Base-by-base conservation (phyloP, 768 basidiomycete genomes). In the Trametes villosa region DNA sequence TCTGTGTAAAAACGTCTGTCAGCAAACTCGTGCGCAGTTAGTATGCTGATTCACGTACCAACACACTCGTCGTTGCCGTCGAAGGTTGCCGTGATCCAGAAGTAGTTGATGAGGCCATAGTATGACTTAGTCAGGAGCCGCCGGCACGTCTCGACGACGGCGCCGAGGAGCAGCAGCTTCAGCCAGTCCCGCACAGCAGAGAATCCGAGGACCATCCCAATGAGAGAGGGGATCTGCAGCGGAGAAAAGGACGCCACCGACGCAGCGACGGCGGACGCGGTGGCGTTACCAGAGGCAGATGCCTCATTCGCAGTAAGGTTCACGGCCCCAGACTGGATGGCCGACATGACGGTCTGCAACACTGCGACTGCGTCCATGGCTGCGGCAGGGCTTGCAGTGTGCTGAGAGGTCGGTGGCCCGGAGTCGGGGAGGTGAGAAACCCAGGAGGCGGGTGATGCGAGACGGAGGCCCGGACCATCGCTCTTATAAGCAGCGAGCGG, bases 131-230 rank as follows among this genome's bases (percentile, higher is more conserved):
- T 74, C 5, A 77, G 70, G 9, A 80, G 24, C 11, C 87, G 81
- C 15, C 89, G 82, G 44, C 77, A 77, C 0, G 78, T 81, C 69
- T 91, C 89, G 52, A 92, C 70, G 31, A 81, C 66, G 20, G 85
- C 83, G 55, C 90, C 89, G 38, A 90, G 72, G 26, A 86, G 68
- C 54, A 89, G 66, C 53, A 92, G 76, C 67, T 89, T 83, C 11
- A 85, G 59, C 84, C 88, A 89, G 67, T 91, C 87, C 13, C 77
- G 74, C 30, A 88, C 68, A n/a, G 83, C 86, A 22, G 82, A 78
- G 52, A 82, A 76, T 0, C 86, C 86, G 58, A 84, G 75, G 18
- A 88, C 59, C 40, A 86, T 63, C 4, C 75, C 62, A 34, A 84
- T 50, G 1, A 82, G 46, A 0, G 55, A 48, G 7, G 61, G 61